Percentiles rank a stretch among this genome's conserved stretches.
Conservation (phyloP, 2,329 filamentous ascomycete genomes). For the Corynespora cassiicola region DNA sequence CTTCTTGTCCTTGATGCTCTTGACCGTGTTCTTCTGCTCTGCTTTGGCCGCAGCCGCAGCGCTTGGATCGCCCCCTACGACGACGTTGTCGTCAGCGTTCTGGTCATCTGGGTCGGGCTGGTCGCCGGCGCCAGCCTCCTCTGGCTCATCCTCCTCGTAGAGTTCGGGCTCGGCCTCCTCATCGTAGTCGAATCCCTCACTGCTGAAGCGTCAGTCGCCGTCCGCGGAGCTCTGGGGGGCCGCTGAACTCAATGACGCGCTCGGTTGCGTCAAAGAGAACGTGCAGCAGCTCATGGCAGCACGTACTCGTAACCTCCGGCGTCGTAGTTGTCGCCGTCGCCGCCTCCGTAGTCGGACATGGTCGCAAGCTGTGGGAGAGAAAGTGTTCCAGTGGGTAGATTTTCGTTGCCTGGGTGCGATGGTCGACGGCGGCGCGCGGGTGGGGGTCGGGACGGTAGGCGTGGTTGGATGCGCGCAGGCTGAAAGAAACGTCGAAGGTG, state of each 20-base stretch:
- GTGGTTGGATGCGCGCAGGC: conserved; percentile 1
- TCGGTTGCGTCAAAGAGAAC: not conserved
- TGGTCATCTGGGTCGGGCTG: conserved; percentile 41
- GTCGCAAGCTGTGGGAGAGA: conserved; percentile 9
- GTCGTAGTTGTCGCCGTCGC: conserved; percentile 42
- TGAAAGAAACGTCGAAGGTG: conserved; percentile 16
- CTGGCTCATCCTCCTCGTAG: conserved; percentile 69
- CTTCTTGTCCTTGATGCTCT: conserved; percentile 76
- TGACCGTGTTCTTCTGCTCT: conserved; percentile 60
- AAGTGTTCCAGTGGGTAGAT: not conserved
- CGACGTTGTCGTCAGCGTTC: conserved; percentile 48
- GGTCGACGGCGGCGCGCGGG: conserved; percentile 2
- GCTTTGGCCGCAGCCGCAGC: conserved; percentile 51
- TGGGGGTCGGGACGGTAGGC: not conserved
- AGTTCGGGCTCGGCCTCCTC: conserved; percentile 68
- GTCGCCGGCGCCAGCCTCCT: conserved; percentile 50
- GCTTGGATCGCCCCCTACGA: conserved; percentile 59
- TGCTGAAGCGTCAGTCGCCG: conserved; percentile 21
- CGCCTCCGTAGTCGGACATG: conserved; percentile 57
- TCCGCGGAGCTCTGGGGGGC: not conserved
- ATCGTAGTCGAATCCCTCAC: conserved; percentile 61
- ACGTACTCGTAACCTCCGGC: conserved; percentile 38
- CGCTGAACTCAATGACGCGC: not conserved
- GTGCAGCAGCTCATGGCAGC: not conserved
- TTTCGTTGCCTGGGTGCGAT: not conserved